Base-by-base conservation (phyloP, 2,329 filamentous ascomycete species). In the Pochonia chlamydosporia region DNA sequence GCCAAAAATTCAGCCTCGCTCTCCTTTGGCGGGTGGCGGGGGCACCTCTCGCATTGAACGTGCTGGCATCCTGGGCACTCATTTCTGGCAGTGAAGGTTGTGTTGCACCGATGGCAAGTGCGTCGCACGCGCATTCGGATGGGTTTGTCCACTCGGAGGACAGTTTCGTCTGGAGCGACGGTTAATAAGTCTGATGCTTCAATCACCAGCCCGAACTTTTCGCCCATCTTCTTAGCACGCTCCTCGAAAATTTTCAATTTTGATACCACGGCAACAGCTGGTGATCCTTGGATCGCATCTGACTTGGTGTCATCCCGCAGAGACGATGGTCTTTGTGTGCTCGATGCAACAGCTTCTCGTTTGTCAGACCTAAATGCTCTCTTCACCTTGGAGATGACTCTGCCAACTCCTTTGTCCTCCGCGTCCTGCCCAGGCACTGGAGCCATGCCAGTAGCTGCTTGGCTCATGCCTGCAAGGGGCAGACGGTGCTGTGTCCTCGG, bases 91-190 rank as follows among this genome's bases (percentile, higher is more conserved):
- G 85, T 84, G 63, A 92, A 95, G 21, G 79, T 78, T 13, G 84
- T 80, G 49, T 83, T 79, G 71, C 91, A 96, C 55, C 80, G 76
- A 67, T 96, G 91, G 66, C 91, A 96, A 52, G 79, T 84, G 55
- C 84, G 81, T 63, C 87, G 85, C 45, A 90, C 79, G 46, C 87
- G 82, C 78, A 91, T 86, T 49, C 85, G 82, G 54, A 89, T 86
- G 11, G 85, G 78, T 70, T 87, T 89, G 63, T 89, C 82, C 46
- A 87, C 77, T 37, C 85, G 82, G 21, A 79, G 68, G 25, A 78
- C 78, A 24, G 76, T 73, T 43, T 79, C 78, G 51, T 74, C 72
- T 47, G 68, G 67, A 33, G 69, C 67, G 46, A 66, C 68, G 42
- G 66, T 65, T 53, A 78, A 68, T 70, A 76, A 78, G 52, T 78